These are phyloP conservation scores for Plicaturopsis crispa DNA, from an alignment of 768 basidiomycete genomes.

Conservation along the genomic window DNA sequence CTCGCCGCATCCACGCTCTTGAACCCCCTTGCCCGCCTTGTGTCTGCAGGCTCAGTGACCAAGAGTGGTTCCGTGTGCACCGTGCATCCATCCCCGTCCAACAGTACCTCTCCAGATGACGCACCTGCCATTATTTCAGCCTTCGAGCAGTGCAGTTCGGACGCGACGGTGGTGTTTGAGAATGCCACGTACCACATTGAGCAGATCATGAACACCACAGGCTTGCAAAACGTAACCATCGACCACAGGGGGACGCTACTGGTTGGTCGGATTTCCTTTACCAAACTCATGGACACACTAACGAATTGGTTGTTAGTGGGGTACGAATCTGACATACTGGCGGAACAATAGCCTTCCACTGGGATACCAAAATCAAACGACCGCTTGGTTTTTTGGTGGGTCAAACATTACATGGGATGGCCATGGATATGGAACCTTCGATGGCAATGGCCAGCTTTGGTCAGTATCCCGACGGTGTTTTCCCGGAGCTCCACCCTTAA, in stretches of 20 bases:
- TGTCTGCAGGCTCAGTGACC: slow-evolving; percentile 4
- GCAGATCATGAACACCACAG: slow-evolving; percentile 23
- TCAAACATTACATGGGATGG: slow-evolving; percentile 20
- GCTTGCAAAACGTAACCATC: slow-evolving; percentile 22
- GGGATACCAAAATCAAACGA: slow-evolving; percentile 28
- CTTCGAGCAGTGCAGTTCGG: slow-evolving; percentile 12
- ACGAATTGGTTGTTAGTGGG: slow-evolving; percentile 15
- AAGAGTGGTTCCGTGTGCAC: slow-evolving; percentile 5
- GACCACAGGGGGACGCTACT: slow-evolving; percentile 27
- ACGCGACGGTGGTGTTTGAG: slow-evolving; percentile 19
- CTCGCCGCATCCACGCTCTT: too few relatives aligned
- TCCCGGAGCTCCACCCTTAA: background rate
- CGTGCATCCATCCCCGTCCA: slow-evolving; percentile 7
- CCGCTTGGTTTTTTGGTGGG: slow-evolving; percentile 30
- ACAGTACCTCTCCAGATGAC: slow-evolving; percentile 19
- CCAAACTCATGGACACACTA: background rate
- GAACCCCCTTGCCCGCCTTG: too few relatives aligned
- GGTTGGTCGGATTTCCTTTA: slow-evolving; percentile 14
- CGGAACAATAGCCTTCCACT: slow-evolving; percentile 22
- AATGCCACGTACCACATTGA: slow-evolving; percentile 26
- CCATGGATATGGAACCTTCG: slow-evolving; percentile 27
- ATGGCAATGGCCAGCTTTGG: slow-evolving; percentile 35
- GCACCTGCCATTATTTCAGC: slow-evolving; percentile 15
- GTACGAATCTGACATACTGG: slow-evolving; percentile 31
- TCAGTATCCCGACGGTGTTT: slow-evolving; percentile 6